A percentile compares a stretch with the other conserved stretches of the same genome.
Evolutionary conservation across 345 rosid genomes (phyloP).

Genomic region (Brassica napus): DNA sequence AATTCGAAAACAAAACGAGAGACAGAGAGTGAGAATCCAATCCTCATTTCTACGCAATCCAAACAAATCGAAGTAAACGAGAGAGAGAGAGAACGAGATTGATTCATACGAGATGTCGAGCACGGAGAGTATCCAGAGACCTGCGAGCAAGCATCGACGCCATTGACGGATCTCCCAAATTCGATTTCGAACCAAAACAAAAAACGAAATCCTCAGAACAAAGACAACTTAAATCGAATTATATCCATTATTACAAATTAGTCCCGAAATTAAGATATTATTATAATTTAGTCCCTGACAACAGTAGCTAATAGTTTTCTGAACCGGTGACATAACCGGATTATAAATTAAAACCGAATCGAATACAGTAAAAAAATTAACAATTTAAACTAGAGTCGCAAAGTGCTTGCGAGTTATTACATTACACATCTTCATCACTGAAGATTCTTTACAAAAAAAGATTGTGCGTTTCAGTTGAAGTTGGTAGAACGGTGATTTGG

Average conservation of each 20-base stretch:
- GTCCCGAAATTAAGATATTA: not conserved
- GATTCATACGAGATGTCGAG: constrained; percentile 65
- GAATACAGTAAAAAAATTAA: not conserved
- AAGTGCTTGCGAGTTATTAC: not conserved
- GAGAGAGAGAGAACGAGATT: not conserved
- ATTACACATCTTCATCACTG: not conserved
- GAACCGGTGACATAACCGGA: constrained; percentile 18
- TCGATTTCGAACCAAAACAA: constrained; percentile 5
- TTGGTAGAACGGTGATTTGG: constrained; percentile 32
- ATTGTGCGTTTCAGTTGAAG: not conserved
- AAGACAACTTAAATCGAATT: constrained; percentile 14
- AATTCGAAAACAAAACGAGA: not conserved
- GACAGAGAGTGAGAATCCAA: not conserved
- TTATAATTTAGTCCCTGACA: constrained; percentile 17
- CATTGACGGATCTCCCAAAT: constrained; percentile 38
- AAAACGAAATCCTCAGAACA: not conserved
- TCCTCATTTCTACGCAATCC: not conserved
- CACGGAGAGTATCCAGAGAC: constrained; percentile 62
- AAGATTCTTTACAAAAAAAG: constrained; percentile 28
- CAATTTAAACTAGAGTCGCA: not conserved
- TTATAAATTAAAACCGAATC: not conserved
- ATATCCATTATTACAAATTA: constrained; percentile 11
- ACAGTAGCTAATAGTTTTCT: not conserved
- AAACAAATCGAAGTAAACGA: not conserved
- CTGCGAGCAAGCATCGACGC: constrained; percentile 83